Evolutionary conservation across 768 basidiomycete species (phyloP).

Genomic region (Favolaschia claudopus): DNA sequence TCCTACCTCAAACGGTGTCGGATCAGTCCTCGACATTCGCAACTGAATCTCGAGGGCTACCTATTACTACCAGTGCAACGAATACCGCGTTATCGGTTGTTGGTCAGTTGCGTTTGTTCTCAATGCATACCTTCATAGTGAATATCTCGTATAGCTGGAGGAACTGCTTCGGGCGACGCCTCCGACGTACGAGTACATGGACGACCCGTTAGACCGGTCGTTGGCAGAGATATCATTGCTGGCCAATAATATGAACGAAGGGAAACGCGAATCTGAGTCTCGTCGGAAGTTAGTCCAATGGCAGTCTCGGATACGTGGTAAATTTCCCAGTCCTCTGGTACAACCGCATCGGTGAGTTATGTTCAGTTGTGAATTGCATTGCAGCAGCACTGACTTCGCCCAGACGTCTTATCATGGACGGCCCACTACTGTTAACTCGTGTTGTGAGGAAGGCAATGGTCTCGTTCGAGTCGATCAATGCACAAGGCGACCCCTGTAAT

Average conservation of each 20-base stretch:
- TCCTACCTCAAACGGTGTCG: slow-evolving; percentile 90
- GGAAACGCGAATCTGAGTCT: slow-evolving; percentile 94
- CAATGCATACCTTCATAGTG: slow-evolving; percentile 2
- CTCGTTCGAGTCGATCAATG: slow-evolving; percentile 80
- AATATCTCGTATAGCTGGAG: slow-evolving; percentile 65
- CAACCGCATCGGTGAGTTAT: slow-evolving; percentile 90
- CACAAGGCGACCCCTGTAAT: slow-evolving; percentile 78
- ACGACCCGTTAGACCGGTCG: slow-evolving; percentile 87
- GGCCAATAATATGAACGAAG: slow-evolving; percentile 97
- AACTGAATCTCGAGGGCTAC: slow-evolving; percentile 94
- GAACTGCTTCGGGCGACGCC: slow-evolving; percentile 87
- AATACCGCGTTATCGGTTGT: slow-evolving; percentile 93
- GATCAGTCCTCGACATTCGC: slow-evolving; percentile 88
- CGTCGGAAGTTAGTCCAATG: slow-evolving; percentile 89
- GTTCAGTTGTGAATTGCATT: not conserved
- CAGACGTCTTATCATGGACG: slow-evolving; percentile 94
- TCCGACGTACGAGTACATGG: slow-evolving; percentile 75
- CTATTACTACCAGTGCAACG: slow-evolving; percentile 94
- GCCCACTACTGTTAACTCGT: slow-evolving; percentile 82
- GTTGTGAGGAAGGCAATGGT: slow-evolving; percentile 87
- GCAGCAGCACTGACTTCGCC: slow-evolving; percentile 14
- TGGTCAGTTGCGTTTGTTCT: slow-evolving; percentile 62
- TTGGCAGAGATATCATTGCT: slow-evolving; percentile 86
- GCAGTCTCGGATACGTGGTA: slow-evolving; percentile 88
- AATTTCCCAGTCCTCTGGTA: slow-evolving; percentile 96